Evolutionary conservation across 2,329 filamentous ascomycete genomes (phyloP), one percentile per base, ranked within the genome.

Genomic region (Clonostachys rosea): DNA sequence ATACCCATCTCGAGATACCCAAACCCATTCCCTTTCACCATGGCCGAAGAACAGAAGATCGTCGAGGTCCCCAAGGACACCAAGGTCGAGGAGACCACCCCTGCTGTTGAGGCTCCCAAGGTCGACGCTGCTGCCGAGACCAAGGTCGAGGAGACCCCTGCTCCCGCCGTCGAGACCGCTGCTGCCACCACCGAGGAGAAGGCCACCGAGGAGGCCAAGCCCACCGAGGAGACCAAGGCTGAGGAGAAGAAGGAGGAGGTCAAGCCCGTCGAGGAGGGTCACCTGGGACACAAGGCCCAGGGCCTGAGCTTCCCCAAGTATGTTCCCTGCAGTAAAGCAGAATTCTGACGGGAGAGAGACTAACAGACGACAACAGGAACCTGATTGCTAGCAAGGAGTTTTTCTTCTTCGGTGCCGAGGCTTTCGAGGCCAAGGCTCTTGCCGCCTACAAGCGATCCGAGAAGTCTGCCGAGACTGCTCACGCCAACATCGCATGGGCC

Each of bases 371-470:
- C 17, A 18, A 34, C 58, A 95, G 89, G 82, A 88, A 90, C 68
- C 81, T 97, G 62, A 84, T 89, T 59, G 91, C 91, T 74, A 83
- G 85, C 68, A 96, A 96, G 83, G 90, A 91, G 67, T 89, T 89
- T 75, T 96, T 97, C 76, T 91, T 86, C 81, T 89, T 92, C 71
- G 82, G 84, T 57, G 75, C 81, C 44, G 87, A 91, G 47, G 72
- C 87, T 44, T 69, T 95, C 50, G 82, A 91, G 61, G 71, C 82
- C 58, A 86, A 92, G 71, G 78, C 86, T 63, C 79, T 96, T 48
- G 70, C 77, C 56, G 73, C 78, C 59, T 96, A 92, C 76, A 78
- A 95, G 58, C 89, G 91, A 72, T 85, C 83, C 61, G 91, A 96
- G 81, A 96, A 96, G 85, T 78, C 85, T 48, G 78, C 84, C 46